phyloP scores from a whole-genome alignment of 345 rosid species.

The Hevea brasiliensis region DNA sequence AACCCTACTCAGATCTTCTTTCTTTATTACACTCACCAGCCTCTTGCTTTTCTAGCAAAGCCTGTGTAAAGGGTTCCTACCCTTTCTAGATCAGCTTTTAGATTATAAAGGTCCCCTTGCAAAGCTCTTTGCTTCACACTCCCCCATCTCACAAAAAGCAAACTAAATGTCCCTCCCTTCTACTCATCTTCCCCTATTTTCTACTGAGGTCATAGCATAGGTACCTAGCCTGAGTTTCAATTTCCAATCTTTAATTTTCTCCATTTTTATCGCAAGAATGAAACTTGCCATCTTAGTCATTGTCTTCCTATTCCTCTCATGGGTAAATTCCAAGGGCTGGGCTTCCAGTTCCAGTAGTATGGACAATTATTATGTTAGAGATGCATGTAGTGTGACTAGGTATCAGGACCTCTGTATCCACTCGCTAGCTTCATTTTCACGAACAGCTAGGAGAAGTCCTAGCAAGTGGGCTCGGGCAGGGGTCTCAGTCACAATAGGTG shows the following conservation, averaged over 20 bases:
- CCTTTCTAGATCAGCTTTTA: slow-evolving; percentile 7
- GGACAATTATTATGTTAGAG: slow-evolving; percentile 39
- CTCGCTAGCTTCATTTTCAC: slow-evolving; percentile 64
- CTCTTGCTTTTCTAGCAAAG: slow-evolving; percentile 32
- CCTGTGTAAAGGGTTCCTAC: slow-evolving; percentile 5
- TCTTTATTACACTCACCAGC: slow-evolving; percentile 44
- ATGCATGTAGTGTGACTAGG: slow-evolving; percentile 75
- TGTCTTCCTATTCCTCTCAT: slow-evolving; percentile 30
- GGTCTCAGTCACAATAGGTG: slow-evolving; percentile 64
- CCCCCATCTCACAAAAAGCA: no score
- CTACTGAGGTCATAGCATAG: no score
- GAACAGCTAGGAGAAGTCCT: slow-evolving; percentile 54
- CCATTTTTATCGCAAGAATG: slow-evolving; percentile 2
- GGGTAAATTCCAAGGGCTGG: slow-evolving; percentile 8
- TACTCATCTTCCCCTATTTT: no score
- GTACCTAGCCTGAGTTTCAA: no score
- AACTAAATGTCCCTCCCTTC: no score
- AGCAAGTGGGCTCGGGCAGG: slow-evolving; percentile 86
- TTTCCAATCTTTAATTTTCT: no score
- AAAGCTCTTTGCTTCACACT: background rate
- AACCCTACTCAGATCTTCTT: background rate
- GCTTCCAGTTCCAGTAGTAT: background rate
- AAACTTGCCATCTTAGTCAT: background rate
- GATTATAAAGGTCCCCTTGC: background rate
- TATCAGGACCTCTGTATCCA: slow-evolving; percentile 60